Evolutionary conservation across 306 rosid genomes (phyloP).

Genomic region (Urtica urens): DNA sequence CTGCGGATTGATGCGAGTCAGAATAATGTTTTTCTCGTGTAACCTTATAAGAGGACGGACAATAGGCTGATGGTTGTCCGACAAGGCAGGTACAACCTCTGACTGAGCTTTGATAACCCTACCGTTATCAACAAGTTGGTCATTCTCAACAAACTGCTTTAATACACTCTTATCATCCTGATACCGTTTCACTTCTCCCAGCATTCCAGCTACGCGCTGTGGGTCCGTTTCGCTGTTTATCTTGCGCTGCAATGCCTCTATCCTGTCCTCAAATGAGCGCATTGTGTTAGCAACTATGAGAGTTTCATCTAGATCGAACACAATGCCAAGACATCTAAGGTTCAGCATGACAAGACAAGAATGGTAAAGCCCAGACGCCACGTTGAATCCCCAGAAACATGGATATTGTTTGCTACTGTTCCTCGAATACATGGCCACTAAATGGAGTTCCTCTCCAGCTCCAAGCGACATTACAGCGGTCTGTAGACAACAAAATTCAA

Average conservation of each 20-base stretch:
- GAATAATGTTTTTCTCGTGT: conserved; percentile 75
- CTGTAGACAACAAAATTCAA: conserved; percentile 31
- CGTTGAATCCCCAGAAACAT: conserved; percentile 88
- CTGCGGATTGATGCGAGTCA: conserved; percentile 97
- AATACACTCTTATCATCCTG: conserved; percentile 74
- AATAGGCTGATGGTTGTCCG: conserved; percentile 67
- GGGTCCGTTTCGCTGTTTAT: conserved; percentile 65
- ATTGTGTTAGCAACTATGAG: conserved; percentile 95
- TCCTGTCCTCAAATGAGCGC: conserved; percentile 98
- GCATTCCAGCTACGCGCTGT: conserved; percentile 74
- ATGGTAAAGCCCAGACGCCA: conserved; percentile 63
- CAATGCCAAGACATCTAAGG: conserved; percentile 97
- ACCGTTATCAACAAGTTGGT: conserved; percentile 83
- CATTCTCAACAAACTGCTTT: conserved; percentile 92
- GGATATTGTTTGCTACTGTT: conserved; percentile 44
- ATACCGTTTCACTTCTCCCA: conserved; percentile 81
- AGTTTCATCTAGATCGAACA: conserved; percentile 97
- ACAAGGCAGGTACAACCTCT: conserved; percentile 77
- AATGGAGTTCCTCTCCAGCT: conserved; percentile 73
- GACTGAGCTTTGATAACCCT: conserved; percentile 73
- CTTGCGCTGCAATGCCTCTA: conserved; percentile 89
- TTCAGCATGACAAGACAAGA: conserved; percentile 87
- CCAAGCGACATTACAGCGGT: conserved; percentile 72
- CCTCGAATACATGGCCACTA: conserved; percentile 86
- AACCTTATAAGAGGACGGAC: conserved; percentile 78